Conservation (phyloP, 2,329 filamentous ascomycete species). For the Fusarium drepaniforme region DNA sequence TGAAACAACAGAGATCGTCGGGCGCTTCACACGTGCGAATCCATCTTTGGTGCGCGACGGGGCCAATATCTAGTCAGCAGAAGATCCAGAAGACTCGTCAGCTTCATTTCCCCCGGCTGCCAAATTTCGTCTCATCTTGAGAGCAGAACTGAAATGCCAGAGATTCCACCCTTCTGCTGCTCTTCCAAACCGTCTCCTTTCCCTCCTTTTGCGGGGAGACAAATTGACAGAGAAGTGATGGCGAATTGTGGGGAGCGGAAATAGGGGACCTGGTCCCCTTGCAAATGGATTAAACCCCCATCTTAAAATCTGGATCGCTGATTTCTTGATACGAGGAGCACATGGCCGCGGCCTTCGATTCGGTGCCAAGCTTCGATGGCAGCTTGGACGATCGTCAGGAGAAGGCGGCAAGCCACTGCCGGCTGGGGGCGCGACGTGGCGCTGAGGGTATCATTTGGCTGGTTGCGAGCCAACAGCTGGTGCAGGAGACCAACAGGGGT, state of each 20-base stretch:
- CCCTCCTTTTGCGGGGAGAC: conserved; percentile 38
- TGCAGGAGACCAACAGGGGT: conserved; percentile 23
- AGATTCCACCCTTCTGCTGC: background rate
- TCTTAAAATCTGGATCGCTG: conserved; percentile 9
- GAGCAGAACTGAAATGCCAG: background rate
- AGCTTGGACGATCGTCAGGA: conserved; percentile 40
- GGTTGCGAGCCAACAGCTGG: conserved; percentile 17
- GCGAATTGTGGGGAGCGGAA: conserved; percentile 11
- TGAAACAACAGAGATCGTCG: conserved; percentile 33
- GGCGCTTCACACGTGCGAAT: conserved; percentile 21
- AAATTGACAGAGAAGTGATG: background rate
- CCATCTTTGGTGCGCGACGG: conserved; percentile 18
- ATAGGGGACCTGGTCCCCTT: conserved; percentile 12
- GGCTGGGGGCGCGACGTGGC: conserved; percentile 27
- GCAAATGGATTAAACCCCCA: conserved; percentile 1
- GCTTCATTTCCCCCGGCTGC: conserved; percentile 37
- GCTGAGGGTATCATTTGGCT: conserved; percentile 14
- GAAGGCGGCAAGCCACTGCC: conserved; percentile 39
- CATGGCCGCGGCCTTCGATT: conserved; percentile 14
- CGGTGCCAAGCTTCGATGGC: conserved; percentile 33
- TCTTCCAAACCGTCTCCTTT: background rate
- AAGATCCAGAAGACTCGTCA: conserved; percentile 27
- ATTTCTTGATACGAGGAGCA: conserved; percentile 30
- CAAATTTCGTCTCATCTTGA: conserved; percentile 1
- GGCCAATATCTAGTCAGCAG: conserved; percentile 32